These are phyloP conservation scores for Diaporthe australafricana DNA, from an alignment of 2,329 filamentous ascomycete species.

Conservation along the genomic window DNA sequence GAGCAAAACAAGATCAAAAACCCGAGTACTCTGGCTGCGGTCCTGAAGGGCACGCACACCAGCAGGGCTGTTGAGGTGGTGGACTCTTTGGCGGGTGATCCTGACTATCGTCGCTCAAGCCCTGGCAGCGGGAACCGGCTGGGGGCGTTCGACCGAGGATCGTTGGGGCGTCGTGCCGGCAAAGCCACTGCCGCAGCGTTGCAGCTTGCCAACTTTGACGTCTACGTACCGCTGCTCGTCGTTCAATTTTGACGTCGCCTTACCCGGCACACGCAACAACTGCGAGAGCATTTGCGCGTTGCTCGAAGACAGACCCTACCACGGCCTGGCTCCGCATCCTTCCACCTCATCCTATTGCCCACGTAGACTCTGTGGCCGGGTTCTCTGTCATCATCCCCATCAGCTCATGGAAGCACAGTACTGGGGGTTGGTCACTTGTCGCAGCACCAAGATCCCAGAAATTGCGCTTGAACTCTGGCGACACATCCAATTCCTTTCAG, in stretches of 20 bases:
- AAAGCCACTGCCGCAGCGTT: constrained; percentile 33
- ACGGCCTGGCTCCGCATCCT: not conserved
- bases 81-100: constrained; percentile 6
- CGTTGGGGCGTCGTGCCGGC: constrained; percentile 26
- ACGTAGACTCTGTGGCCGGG: not conserved
- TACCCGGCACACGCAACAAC: constrained; percentile 7
- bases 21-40: not conserved
- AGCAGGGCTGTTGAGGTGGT: not conserved
- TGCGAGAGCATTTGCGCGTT: not conserved
- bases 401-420: not conserved
- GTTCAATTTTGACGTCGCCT: not conserved
- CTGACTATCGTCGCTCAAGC: not conserved
- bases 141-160: constrained; percentile 29
- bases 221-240: constrained; percentile 8
- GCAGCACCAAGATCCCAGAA: not conserved
- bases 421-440: not conserved
- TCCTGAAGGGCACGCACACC: not conserved
- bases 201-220: constrained; percentile 31
- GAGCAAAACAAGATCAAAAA: not conserved
- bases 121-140: constrained; percentile 27
- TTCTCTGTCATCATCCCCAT: not conserved
- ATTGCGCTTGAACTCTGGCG: not conserved
- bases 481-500: not conserved
- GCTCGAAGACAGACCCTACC: not conserved
- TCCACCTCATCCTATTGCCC: not conserved